Percentiles rank a stretch among this genome's conserved stretches.
Evolutionary conservation across 129 eudicot genomes (phyloP).

Genomic region (Helianthus annuus): HanXRQr2.0-SUNRISE NC_035448.2:56356209-56356708

Average conservation of each 20-base stretch:
- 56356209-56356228: not conserved
- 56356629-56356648: conserved; percentile 33
- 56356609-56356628: conserved; percentile 46
- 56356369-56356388: no score
- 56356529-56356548: conserved; percentile 77
- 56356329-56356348: not conserved
- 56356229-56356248: not conserved
- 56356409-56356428: no score
- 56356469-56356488: conserved; percentile 4
- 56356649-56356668: conserved; percentile 47
- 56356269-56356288: not conserved
- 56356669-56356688: conserved; percentile 69
- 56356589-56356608: conserved; percentile 57
- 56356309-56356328: conserved; percentile 1
- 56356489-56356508: conserved; percentile 36
- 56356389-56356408: no score
- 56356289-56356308: not conserved
- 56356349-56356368: not conserved
- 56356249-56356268: not conserved
- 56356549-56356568: conserved; percentile 67
- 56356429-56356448: not conserved
- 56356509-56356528: conserved; percentile 54
- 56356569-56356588: conserved; percentile 60
- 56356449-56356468: not conserved
- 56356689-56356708: conserved; percentile 62